These are phyloP conservation scores for Pythium rhizo-oryzae DNA, from an alignment of 352 stramenopile species.

Conservation along the genomic window DNA sequence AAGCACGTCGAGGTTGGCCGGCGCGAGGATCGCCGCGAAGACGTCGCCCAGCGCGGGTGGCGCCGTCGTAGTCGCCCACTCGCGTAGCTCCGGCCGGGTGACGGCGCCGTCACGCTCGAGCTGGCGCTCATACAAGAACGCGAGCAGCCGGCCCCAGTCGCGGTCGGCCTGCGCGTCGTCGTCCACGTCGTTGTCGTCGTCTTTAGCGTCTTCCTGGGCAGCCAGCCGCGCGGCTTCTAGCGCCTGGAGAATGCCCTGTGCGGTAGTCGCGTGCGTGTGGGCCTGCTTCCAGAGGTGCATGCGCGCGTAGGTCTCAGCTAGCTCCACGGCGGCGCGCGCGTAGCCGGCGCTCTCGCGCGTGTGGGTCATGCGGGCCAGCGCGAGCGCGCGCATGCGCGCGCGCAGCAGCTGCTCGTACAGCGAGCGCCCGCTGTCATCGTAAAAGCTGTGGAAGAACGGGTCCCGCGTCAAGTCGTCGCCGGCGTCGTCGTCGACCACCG, in stretches of 20 bases:
- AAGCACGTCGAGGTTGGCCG: constrained; percentile 11
- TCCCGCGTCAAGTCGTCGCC: too few species aligned
- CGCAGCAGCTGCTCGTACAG: constrained; percentile 68
- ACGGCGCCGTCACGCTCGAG: constrained; percentile 12
- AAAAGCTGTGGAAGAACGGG: constrained; percentile 65
- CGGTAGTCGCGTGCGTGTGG: constrained; percentile 42
- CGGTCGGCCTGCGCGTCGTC: background rate
- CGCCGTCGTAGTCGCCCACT: background rate
- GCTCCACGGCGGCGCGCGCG: constrained; percentile 50
- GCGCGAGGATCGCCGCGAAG: constrained; percentile 18
- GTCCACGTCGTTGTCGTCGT: constrained; percentile 13
- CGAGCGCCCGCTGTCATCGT: constrained; percentile 52
- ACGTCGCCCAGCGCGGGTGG: too few species aligned
- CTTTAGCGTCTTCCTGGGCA: too few species aligned
- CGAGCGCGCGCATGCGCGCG: constrained; percentile 52
- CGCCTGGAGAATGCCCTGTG: constrained; percentile 38
- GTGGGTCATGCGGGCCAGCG: constrained; percentile 54
- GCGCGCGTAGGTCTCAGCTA: constrained; percentile 56
- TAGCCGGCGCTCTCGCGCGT: constrained; percentile 41
- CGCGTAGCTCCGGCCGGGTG: constrained; percentile 2
- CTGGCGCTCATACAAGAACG: constrained; percentile 34
- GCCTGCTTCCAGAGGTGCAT: constrained; percentile 77
- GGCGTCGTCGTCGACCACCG: constrained; percentile 38
- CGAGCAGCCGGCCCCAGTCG: constrained; percentile 16
- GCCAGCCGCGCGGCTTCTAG: too few species aligned